Percentiles rank a stretch among this genome's conserved stretches.
These are phyloP conservation scores for Beauveria sp. DNA, from an alignment of 2,329 filamentous ascomycete species.

Conservation along the genomic window DNA sequence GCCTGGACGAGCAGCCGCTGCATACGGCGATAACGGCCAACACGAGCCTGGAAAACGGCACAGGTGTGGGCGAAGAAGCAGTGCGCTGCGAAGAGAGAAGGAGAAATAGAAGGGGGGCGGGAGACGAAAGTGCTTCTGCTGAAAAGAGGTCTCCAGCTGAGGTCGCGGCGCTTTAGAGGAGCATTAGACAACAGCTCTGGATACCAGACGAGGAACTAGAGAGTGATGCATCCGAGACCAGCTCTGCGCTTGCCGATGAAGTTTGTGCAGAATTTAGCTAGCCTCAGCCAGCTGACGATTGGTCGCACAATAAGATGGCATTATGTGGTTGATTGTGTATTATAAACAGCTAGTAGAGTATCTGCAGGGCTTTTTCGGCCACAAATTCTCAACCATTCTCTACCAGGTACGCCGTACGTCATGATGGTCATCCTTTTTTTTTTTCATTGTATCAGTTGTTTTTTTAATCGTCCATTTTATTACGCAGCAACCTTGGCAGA, in stretches of 20 bases:
- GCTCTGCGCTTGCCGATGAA: background rate
- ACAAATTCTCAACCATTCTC: background rate
- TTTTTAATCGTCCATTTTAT: slow-evolving; percentile 14
- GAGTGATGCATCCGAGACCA: background rate
- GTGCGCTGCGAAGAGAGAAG: background rate
- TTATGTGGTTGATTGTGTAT: background rate
- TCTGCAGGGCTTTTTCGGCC: background rate
- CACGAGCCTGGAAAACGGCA: no score
- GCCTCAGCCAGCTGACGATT: background rate
- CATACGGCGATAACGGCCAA: no score
- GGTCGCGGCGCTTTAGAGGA: slow-evolving; percentile 25
- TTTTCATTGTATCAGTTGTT: background rate
- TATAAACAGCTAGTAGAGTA: slow-evolving; percentile 4
- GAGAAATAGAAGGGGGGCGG: background rate
- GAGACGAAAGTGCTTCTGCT: background rate
- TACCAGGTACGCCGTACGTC: slow-evolving; percentile 1
- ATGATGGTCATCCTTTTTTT: slow-evolving; percentile 7
- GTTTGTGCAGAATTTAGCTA: background rate
- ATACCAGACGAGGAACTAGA: slow-evolving; percentile 26
- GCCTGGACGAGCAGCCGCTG: slow-evolving; percentile 19
- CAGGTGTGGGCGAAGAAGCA: background rate
- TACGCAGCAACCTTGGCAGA: slow-evolving; percentile 66
- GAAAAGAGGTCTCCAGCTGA: slow-evolving; percentile 16
- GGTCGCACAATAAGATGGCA: background rate
- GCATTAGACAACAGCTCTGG: slow-evolving; percentile 22